Conservation (phyloP, 345 rosid genomes). For the Aethionema arabicum region DNA sequence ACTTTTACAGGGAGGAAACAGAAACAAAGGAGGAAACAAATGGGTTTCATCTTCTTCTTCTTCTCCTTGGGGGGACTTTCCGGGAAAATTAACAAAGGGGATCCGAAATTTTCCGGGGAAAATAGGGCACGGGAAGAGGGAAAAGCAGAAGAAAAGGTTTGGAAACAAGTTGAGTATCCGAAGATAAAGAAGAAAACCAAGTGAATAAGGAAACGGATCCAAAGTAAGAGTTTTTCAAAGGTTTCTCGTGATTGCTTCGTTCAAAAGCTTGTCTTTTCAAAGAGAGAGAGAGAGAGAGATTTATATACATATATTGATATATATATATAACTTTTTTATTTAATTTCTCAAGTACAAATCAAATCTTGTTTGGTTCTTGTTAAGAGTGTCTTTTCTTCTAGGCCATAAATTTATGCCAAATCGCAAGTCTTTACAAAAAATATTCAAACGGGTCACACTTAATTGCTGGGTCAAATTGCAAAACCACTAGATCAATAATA, state of each 20-base stretch:
- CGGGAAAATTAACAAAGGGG: conserved; percentile 22
- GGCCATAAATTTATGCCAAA: conserved; percentile 1
- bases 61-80: conserved; percentile 22
- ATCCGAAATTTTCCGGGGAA: conserved; percentile 18
- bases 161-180: conserved; percentile 42
- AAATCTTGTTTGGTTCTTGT: conserved; percentile 29
- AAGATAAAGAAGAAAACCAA: conserved; percentile 35
- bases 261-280: conserved; percentile 42
- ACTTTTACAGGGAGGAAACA: conserved; percentile 30
- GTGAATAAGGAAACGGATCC: conserved; percentile 55
- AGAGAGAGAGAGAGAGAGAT: conserved; percentile 19
- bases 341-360: conserved; percentile 18
- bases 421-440: neutral
- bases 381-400: neutral
- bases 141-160: conserved; percentile 38
- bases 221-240: conserved; percentile 61
- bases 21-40: conserved; percentile 25
- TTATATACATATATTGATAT: too few species aligned
- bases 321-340: neutral
- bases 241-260: conserved; percentile 80
- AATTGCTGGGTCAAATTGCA: too few species aligned
- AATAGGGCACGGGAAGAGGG: conserved; percentile 35
- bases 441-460: too few species aligned
- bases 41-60: conserved; percentile 37
- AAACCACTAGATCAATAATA: too few species aligned